Base-by-base conservation (phyloP, 2,329 filamentous ascomycete species). In the Nectriaceae sp. region DNA sequence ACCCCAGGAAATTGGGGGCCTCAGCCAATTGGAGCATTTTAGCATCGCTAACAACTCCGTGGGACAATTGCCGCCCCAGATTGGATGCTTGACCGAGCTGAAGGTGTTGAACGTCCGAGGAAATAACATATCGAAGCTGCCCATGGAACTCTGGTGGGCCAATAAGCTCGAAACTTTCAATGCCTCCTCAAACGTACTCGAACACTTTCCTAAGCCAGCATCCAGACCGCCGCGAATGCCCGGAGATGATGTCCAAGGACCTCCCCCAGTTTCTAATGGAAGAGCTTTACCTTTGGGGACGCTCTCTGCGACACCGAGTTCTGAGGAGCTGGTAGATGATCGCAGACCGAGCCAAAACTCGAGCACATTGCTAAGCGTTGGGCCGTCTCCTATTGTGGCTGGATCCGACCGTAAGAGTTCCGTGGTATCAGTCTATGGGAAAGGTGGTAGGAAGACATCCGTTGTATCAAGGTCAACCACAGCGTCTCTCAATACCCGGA, bases 71-170 rank as follows among this genome's bases (percentile, higher is more conserved):
- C 94, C 94, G 4, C 71, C 88, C 1, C 91, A 96, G 58, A 90
- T 99, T 56, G 94, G 94, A 4, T 92, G 89, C 55, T 78, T 99
- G 20, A 82, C 79, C 1, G 93, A 97, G 67, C 77, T 99, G 53
- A 87, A 85, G 44, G 87, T 91, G 53, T 77, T 99, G 35, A 93
- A 99, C 65, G 80, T 97, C 16, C 83, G 93, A 54, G 90, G 94
- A 64, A 99, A 97, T 74, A 99, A 97, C 64, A 80, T 99, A 49
- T 88, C 87, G 56, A 88, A 87, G 62, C 76, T 99, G 24, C 94
- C 94, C 2, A 84, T 89, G 64, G 94, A 99, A 65, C 80, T 99
- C n/a, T 99, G 94, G 94, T 93, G 90, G 77, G 93, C 93, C 43
- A 87, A 87, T 60, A 91, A 88, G 65, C 72, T 99, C 46, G 92